Evolutionary conservation across 2,329 filamentous ascomycete genomes (phyloP).

Genomic region (Rasamsonia emersonii): DNA sequence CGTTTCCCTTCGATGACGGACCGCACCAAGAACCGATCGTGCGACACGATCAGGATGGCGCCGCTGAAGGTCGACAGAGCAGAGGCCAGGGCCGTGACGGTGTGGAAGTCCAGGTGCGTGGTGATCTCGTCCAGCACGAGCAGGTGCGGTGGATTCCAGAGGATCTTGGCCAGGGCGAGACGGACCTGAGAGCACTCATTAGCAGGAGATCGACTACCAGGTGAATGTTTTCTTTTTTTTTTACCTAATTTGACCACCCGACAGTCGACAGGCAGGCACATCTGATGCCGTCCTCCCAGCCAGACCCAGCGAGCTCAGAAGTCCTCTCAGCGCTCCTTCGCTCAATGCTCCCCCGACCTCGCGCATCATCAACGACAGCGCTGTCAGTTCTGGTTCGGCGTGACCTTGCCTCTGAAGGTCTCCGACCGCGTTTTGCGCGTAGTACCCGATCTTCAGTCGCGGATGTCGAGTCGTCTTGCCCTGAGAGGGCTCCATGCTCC

Average conservation of each 20-base stretch:
- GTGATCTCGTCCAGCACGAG: slow-evolving; percentile 74
- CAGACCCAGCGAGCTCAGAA: slow-evolving; percentile 62
- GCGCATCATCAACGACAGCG: slow-evolving; percentile 60
- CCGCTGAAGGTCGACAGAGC: slow-evolving; percentile 62
- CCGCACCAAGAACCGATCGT: slow-evolving; percentile 74
- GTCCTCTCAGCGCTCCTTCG: slow-evolving; percentile 59
- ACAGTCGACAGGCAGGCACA: slow-evolving; percentile 63
- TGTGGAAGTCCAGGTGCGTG: slow-evolving; percentile 77
- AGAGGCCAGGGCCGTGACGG: slow-evolving; percentile 60
- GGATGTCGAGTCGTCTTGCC: slow-evolving; percentile 97
- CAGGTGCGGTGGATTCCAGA: slow-evolving; percentile 61
- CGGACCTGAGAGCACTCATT: slow-evolving; percentile 34
- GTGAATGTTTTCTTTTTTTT: no score
- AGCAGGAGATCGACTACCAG: slow-evolving; percentile 9
- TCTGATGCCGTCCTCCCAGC: slow-evolving; percentile 63
- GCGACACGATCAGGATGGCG: slow-evolving; percentile 67
- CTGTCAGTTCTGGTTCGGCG: slow-evolving; percentile 93
- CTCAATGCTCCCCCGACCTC: slow-evolving; percentile 45
- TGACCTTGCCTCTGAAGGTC: slow-evolving; percentile 99
- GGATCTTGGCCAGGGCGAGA: slow-evolving; percentile 58
- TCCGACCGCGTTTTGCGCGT: slow-evolving; percentile 97
- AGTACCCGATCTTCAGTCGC: slow-evolving; percentile 96
- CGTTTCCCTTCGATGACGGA: slow-evolving; percentile 59
- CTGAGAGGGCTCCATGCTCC: slow-evolving; percentile 70
- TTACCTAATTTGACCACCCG: slow-evolving; percentile 65